Base-by-base conservation (phyloP, 2,329 filamentous ascomycete genomes). In the Acrocalymma vagum region DNA sequence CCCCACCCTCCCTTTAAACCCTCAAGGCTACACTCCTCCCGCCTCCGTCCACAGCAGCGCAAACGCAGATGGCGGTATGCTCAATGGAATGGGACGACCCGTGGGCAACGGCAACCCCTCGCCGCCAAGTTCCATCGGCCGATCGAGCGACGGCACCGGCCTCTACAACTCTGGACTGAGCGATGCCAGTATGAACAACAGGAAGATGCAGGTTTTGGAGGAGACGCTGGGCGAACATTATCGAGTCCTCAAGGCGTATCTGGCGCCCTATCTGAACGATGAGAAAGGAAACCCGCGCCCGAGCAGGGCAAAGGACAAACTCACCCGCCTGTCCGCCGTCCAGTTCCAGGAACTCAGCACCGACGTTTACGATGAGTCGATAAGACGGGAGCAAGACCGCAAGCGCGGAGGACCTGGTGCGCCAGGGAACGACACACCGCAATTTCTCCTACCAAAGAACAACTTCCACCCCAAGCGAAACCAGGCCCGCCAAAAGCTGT, bases 301-400 rank as follows among this genome's bases (percentile, higher is more conserved):
- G 18, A 96, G 95, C 72, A 87, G 92, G 72, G 94, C 94, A 40
- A 86, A 92, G 62, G 94, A 97, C 72, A 99, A 99, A 78, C 80
- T 97, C 42, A 79, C 96, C 45, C 85, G 93, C 44, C 80, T 99
- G 35, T 96, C 92, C 1, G 79, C 87, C 1, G 90, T 95, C 18
- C 94, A 99, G 70, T 97, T 99, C 70, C 90, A 95, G 71, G 94
- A 99, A 74, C 81, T 99, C 49, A 96, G 92, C 72, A 97, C 93
- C 42, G 94, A 99, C 73, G 93, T 99, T 26, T 97, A 88, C 72
- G 94, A 99, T 71, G 94, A 99, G 73, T 78, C 97, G 53, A 79
- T 95, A 55, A 86, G 94, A 45, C 84, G 94, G 51, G 92, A 97
- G 70, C 82, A 88, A 53, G 78, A 78, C 35, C 71, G 74, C 24